These are phyloP conservation scores for Cyclotella kingstonii DNA, from an alignment of 108 stramenopile species.

Conservation along the genomic window DNA sequence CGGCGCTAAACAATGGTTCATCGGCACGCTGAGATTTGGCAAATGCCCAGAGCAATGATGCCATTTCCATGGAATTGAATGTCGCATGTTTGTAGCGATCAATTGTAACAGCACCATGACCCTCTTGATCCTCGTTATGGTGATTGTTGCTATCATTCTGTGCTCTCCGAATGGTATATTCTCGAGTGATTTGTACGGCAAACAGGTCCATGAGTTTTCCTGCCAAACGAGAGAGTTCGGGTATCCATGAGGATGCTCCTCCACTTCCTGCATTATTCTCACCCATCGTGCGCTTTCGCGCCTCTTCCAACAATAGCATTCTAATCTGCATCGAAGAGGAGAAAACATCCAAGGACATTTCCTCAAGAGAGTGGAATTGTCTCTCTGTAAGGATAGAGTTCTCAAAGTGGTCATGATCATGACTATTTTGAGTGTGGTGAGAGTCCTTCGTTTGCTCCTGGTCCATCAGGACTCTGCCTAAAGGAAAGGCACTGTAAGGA, in stretches of 20 bases:
- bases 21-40: conserved; percentile 59
- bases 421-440: conserved; percentile 15
- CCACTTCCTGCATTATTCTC: conserved; percentile 2
- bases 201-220: conserved; percentile 67
- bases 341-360: conserved; percentile 46
- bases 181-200: conserved; percentile 31
- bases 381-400: background rate
- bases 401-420: conserved; percentile 6
- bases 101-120: background rate
- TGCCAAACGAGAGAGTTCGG: conserved; percentile 59
- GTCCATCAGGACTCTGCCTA: conserved; percentile 37
- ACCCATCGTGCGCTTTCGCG: conserved; percentile 31
- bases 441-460: no score
- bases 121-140: background rate
- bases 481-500: conserved; percentile 47
- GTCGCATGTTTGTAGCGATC: background rate
- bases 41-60: conserved; percentile 62
- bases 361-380: conserved; percentile 35
- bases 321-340: conserved; percentile 39
- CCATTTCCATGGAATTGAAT: conserved; percentile 60
- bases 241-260: conserved; percentile 76
- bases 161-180: conserved; percentile 13
- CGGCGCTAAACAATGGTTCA: conserved; percentile 41
- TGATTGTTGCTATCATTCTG: background rate
- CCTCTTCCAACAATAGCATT: conserved; percentile 40